Evolutionary conservation across 352 stramenopile species (phyloP).

Genomic region (Globisporangium irregulare): DNA sequence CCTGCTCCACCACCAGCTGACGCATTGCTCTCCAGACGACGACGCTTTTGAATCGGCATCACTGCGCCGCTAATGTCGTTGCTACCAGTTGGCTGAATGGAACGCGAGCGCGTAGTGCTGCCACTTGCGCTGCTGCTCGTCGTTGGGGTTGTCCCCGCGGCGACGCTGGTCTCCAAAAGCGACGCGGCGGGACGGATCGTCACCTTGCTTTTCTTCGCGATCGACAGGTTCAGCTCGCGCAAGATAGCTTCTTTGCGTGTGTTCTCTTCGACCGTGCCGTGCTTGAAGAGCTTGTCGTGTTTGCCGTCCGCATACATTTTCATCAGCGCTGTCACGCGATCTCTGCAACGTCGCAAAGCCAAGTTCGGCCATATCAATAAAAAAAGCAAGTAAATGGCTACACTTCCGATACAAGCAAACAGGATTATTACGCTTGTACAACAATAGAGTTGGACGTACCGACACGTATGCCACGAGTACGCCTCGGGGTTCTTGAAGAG

Average conservation of each 20-base stretch:
- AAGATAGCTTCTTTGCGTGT: slow-evolving; percentile 63
- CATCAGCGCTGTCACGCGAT: slow-evolving; percentile 73
- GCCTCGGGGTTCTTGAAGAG: slow-evolving; percentile 64
- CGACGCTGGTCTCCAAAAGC: slow-evolving; percentile 19
- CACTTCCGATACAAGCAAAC: not conserved
- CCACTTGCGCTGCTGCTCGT: not conserved
- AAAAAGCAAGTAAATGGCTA: not conserved
- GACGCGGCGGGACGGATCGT: slow-evolving; percentile 18
- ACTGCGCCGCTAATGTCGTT: not conserved
- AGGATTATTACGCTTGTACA: not conserved
- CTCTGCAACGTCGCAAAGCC: slow-evolving; percentile 20
- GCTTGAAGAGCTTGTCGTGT: slow-evolving; percentile 83
- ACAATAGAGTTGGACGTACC: slow-evolving; percentile 32
- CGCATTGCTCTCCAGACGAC: slow-evolving; percentile 4
- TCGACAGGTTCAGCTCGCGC: slow-evolving; percentile 48
- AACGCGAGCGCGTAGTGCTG: slow-evolving; percentile 6
- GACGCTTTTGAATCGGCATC: slow-evolving; percentile 18
- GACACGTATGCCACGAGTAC: slow-evolving; percentile 84
- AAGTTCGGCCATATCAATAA: not conserved
- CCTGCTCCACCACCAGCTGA: slow-evolving; percentile 9
- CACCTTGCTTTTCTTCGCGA: slow-evolving; percentile 51
- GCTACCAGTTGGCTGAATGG: not conserved
- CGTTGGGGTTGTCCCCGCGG: slow-evolving; percentile 12
- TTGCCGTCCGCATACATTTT: slow-evolving; percentile 79
- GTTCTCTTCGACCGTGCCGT: slow-evolving; percentile 69